A percentile compares a stretch with the other conserved stretches of the same genome.
These are phyloP conservation scores for Zangia roseola DNA, from an alignment of 768 basidiomycete species.

Conservation along the genomic window DNA sequence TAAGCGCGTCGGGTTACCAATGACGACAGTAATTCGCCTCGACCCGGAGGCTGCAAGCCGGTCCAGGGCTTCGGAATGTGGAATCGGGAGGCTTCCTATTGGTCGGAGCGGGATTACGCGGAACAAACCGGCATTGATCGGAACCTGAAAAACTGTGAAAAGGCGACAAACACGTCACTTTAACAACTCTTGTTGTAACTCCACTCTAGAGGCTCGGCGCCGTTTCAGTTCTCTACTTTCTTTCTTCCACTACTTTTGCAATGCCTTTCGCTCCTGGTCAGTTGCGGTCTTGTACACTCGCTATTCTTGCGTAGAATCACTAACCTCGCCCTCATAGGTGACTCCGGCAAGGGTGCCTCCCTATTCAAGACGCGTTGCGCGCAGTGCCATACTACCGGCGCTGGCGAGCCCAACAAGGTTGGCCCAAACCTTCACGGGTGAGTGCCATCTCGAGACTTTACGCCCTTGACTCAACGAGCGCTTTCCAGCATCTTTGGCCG, in stretches of 20 bases:
- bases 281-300: constrained; percentile 9
- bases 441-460: constrained; percentile 24
- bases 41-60: too few species aligned
- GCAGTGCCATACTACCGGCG: constrained; percentile 88
- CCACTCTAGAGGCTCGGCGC: constrained; percentile 7
- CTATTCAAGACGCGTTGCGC: constrained; percentile 97
- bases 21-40: too few species aligned
- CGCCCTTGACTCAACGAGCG: too few species aligned
- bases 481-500: constrained; percentile 71
- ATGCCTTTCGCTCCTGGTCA: constrained; percentile 47
- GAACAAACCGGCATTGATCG: constrained; percentile 32
- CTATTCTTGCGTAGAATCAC: neutral
- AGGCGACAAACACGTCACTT: neutral
- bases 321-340: constrained; percentile 50
- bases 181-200: neutral
- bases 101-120: constrained; percentile 15
- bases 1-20: too few species aligned
- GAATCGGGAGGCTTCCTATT: constrained; percentile 19
- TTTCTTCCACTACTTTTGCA: constrained; percentile 3
- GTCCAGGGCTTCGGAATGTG: neutral
- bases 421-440: constrained; percentile 96
- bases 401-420: constrained; percentile 81
- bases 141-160: constrained; percentile 18
- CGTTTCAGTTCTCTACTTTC: neutral
- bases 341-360: constrained; percentile 83